Evolutionary conservation across 2,329 filamentous ascomycete species (phyloP).

Genomic region (Microcyclospora tardicrescens): DNA sequence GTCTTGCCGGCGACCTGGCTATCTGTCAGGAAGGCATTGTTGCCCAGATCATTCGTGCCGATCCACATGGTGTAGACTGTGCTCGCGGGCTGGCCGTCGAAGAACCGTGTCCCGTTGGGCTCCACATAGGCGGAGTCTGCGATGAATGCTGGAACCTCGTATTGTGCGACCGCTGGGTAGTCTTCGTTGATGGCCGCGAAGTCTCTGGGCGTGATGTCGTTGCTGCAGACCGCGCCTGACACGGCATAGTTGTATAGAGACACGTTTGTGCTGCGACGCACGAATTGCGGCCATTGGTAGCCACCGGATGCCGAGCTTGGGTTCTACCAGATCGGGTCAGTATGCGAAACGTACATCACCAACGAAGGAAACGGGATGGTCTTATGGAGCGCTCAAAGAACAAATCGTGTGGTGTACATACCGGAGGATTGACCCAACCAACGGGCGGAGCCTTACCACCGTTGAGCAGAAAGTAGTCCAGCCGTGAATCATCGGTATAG

Average conservation of each 20-base stretch:
- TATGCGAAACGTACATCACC: neutral
- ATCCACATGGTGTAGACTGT: constrained; percentile 70
- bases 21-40: constrained; percentile 52
- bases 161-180: constrained; percentile 44
- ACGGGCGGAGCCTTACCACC: constrained; percentile 49
- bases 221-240: constrained; percentile 58
- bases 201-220: constrained; percentile 48
- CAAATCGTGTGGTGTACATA: constrained; percentile 18
- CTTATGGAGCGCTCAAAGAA: constrained; percentile 1
- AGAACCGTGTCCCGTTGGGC: constrained; percentile 27
- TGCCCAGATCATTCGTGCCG: constrained; percentile 67
- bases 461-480: constrained; percentile 48
- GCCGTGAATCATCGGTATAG: constrained; percentile 53
- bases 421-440: constrained; percentile 40
- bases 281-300: constrained; percentile 55
- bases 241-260: constrained; percentile 47
- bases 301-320: constrained; percentile 48
- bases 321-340: neutral
- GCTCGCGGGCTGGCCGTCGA: constrained; percentile 38
- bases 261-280: constrained; percentile 42
- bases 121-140: constrained; percentile 26
- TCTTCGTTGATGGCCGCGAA: constrained; percentile 37
- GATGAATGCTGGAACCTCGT: constrained; percentile 36
- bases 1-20: constrained; percentile 46
- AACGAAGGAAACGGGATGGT: too few species aligned